A percentile compares a stretch with the other conserved stretches of the same genome.
These are phyloP conservation scores for Metarhizium humberi DNA, from an alignment of 2,329 filamentous ascomycete species.

Conservation along the genomic window DNA sequence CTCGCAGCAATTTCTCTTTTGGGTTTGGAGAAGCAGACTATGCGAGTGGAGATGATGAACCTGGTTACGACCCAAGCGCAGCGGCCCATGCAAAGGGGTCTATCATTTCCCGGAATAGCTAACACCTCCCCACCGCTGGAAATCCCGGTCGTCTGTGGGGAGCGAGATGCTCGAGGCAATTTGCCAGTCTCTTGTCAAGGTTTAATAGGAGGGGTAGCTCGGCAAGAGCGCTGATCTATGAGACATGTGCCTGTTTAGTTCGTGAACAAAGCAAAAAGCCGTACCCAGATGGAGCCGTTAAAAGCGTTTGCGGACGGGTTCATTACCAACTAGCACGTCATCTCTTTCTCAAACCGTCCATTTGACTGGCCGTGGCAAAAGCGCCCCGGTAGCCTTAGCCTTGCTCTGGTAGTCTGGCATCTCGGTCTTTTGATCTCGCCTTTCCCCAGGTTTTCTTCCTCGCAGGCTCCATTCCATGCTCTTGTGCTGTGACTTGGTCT, in stretches of 20 bases:
- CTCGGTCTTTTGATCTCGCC: neutral
- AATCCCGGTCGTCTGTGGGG: neutral
- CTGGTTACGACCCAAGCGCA: neutral
- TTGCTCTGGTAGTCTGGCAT: too few species aligned
- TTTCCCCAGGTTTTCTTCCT: neutral
- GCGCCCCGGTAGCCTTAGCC: too few species aligned
- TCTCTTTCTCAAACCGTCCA: neutral
- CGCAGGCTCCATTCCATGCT: neutral
- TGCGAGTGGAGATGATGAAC: slow-evolving; percentile 3
- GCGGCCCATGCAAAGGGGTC: neutral
- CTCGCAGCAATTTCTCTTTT: slow-evolving; percentile 7
- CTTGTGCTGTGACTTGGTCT: neutral
- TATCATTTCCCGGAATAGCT: neutral
- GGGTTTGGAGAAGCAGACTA: slow-evolving; percentile 1
- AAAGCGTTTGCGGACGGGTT: neutral
- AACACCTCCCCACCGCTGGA: neutral
- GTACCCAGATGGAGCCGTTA: neutral
- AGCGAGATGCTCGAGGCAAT: neutral
- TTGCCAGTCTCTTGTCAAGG: neutral
- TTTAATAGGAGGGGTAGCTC: slow-evolving; percentile 1
- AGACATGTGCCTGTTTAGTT: neutral
- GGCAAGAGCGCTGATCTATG: neutral
- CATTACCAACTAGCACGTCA: neutral
- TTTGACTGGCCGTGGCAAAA: neutral
- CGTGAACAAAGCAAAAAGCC: neutral